phyloP scores from a whole-genome alignment of 2,329 filamentous ascomycete species.

The Trichophyton mentagrophytes region DNA sequence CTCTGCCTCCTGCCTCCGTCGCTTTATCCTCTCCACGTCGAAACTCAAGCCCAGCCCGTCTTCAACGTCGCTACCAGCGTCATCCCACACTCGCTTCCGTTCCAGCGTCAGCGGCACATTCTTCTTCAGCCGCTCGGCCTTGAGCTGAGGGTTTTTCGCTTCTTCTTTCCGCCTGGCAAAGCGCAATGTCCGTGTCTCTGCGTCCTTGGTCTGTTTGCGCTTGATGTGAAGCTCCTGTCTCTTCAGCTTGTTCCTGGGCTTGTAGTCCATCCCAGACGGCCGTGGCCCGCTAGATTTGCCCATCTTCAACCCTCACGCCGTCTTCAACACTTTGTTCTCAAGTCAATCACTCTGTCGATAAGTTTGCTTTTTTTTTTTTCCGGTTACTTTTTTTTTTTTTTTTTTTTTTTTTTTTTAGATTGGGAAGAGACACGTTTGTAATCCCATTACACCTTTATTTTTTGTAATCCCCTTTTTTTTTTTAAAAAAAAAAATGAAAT shows the following conservation, averaged over 20 bases:
- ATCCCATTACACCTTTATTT: no score
- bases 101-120: slow-evolving; percentile 77
- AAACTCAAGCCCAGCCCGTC: slow-evolving; percentile 36
- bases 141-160: slow-evolving; percentile 64
- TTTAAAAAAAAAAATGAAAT: no score
- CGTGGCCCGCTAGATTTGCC: slow-evolving; percentile 29
- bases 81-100: slow-evolving; percentile 81
- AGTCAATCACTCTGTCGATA: neutral
- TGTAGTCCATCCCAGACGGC: slow-evolving; percentile 39
- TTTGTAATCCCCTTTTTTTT: no score
- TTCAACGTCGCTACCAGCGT: slow-evolving; percentile 45
- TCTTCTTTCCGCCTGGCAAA: slow-evolving; percentile 75
- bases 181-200: slow-evolving; percentile 60
- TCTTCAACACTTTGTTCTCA: neutral
- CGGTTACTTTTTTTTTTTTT: no score
- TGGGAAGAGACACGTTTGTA: no score
- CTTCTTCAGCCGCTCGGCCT: slow-evolving; percentile 56
- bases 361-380: neutral
- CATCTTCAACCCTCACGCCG: neutral
- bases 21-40: slow-evolving; percentile 38
- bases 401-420: no score
- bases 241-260: slow-evolving; percentile 63
- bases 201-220: slow-evolving; percentile 64
- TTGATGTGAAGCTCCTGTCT: slow-evolving; percentile 67
- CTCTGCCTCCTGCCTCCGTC: slow-evolving; percentile 35